A percentile compares a stretch with the other conserved stretches of the same genome.
Conservation (phyloP, 345 rosid genomes). For the Camelina hispida region DNA sequence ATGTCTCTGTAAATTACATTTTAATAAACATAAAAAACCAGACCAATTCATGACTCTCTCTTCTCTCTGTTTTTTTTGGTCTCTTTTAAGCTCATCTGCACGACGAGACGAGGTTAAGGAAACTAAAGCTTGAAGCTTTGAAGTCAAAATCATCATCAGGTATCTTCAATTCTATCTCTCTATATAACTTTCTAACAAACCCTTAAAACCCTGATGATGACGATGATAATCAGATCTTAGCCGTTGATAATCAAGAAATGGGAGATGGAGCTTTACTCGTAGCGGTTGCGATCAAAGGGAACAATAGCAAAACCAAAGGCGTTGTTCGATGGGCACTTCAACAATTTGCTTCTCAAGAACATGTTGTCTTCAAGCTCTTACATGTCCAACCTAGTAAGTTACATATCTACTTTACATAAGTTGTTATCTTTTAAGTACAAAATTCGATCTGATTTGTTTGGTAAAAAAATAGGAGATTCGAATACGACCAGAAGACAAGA, state of each 20-base stretch:
- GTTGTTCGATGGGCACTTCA: constrained; percentile 63
- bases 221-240: constrained; percentile 25
- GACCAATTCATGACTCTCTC: constrained; percentile 30
- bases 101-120: constrained; percentile 23
- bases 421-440: background rate
- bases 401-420: background rate
- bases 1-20: constrained; percentile 32
- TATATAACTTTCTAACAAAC: background rate
- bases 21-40: constrained; percentile 17
- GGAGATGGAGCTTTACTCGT: constrained; percentile 52
- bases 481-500: constrained; percentile 56
- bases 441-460: constrained; percentile 5
- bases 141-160: constrained; percentile 20
- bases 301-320: constrained; percentile 55
- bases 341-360: constrained; percentile 60
- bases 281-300: constrained; percentile 78
- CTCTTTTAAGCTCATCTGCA: background rate
- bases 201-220: background rate
- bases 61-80: constrained; percentile 8
- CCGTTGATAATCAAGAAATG: constrained; percentile 25
- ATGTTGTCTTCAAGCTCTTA: constrained; percentile 66
- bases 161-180: constrained; percentile 10
- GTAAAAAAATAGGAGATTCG: constrained; percentile 59
- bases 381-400: constrained; percentile 85
- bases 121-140: constrained; percentile 22